Evolutionary conservation across 2,329 filamentous ascomycete genomes (phyloP), one percentile per base, ranked within the genome.

Genomic region (Paraconiothyrium brasiliense): DNA sequence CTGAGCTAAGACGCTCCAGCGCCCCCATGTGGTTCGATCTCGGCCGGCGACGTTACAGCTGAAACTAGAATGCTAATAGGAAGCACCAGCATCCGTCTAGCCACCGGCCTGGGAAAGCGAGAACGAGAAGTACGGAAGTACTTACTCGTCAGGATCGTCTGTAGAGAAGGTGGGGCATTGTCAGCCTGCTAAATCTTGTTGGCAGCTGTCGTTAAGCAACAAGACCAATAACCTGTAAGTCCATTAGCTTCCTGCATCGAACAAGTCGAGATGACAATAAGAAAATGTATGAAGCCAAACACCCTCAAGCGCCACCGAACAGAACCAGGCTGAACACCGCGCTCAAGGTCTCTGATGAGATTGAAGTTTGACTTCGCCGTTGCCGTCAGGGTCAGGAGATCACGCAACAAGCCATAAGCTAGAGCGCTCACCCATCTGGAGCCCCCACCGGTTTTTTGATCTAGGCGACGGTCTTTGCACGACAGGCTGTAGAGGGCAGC

Each of bases 1-100:
- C 32, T 22, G 10, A 39, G 32, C n/a, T 34, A 37, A 2, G 20
- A 37, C 34, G 32, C 49, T 52, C 49, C 49, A 24, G 39, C 49
- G 49, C 34, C 22, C 34, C 20, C 49, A 39, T 52, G 49, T 39
- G 6, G 22, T 52, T 52, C 49, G 49, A 39, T 52, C 49, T 52
- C 2, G 49, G 34, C 32, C 49, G 11, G 8, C 9, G 49, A 16
- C 10, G 5, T 51, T 9, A 4, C 10, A 16, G 27, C 32, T 39
- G 20, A 34, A 51, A 51, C 49, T 51, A 49, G 47, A 32, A 49
- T 14, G 47, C 20, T 49, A 49, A 3, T 8, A 34, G 14, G 39
- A 41, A 41, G 39, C 39, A 41, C 13, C 7, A 41, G 39, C 14
- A 16, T 16, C 39, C 39, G 39, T 41, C 39, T 41, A 11, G 37